phyloP scores from a whole-genome alignment of 108 stramenopile genomes.

The Skeletonema costatum region DNA sequence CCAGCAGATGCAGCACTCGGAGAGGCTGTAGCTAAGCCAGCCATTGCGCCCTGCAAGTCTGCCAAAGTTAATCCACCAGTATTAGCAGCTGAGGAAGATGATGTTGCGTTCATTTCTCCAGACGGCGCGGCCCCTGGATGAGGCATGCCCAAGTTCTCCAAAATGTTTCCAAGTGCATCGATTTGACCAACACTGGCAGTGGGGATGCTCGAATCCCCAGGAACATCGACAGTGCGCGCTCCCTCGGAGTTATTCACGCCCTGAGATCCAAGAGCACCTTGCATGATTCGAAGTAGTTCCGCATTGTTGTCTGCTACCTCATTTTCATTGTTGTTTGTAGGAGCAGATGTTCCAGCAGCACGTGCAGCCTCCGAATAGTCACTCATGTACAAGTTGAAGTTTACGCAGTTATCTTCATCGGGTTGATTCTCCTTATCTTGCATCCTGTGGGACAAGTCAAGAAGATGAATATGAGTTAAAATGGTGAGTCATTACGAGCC shows the following conservation, averaged over 20 bases:
- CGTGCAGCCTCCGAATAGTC: constrained; percentile 45
- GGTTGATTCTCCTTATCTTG: constrained; percentile 60
- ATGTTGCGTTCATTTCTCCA: constrained; percentile 30
- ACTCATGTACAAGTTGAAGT: constrained; percentile 71
- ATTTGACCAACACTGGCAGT: constrained; percentile 63
- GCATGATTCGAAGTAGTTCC: constrained; percentile 38
- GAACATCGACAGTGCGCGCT: constrained; percentile 23
- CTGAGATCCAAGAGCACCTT: constrained; percentile 33
- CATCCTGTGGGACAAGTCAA: constrained; percentile 54
- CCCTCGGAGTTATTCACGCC: constrained; percentile 8
- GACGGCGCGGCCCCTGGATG: constrained; percentile 31
- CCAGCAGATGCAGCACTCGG: constrained; percentile 30
- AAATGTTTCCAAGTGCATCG: constrained; percentile 80
- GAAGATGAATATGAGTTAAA: background rate
- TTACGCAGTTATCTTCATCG: constrained; percentile 61
- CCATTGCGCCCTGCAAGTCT: constrained; percentile 84
- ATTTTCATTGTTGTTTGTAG: constrained; percentile 7
- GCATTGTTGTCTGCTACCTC: constrained; percentile 20
- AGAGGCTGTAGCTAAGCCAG: constrained; percentile 55
- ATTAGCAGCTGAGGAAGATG: constrained; percentile 13
- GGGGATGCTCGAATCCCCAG: constrained; percentile 43
- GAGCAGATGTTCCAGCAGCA: constrained; percentile 23
- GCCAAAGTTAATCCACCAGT: constrained; percentile 65
- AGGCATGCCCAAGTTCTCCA: constrained; percentile 86
- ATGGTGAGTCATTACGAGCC: background rate